Conservation (phyloP, 345 rosid genomes). For the Heritiera fomes region DNA sequence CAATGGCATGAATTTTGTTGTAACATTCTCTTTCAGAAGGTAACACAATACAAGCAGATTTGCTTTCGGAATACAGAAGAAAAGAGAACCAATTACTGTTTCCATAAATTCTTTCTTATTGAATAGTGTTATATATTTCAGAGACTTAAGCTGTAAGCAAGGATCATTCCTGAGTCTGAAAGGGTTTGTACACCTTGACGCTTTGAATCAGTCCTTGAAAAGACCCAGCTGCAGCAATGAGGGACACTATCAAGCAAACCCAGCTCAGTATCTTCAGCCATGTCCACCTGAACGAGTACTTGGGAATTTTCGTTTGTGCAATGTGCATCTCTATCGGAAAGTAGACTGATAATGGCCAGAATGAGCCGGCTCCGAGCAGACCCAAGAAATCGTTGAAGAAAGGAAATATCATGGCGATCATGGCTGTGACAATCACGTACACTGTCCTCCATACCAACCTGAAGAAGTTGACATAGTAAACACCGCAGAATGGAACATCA, state of each 20-base stretch:
- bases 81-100: slow-evolving; percentile 20
- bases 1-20: neutral
- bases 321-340: slow-evolving; percentile 90
- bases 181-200: slow-evolving; percentile 71
- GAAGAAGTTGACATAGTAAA: slow-evolving; percentile 51
- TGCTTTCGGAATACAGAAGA: neutral
- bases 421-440: slow-evolving; percentile 60
- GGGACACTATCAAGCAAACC: slow-evolving; percentile 61
- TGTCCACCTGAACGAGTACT: slow-evolving; percentile 62
- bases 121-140: slow-evolving; percentile 11
- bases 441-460: slow-evolving; percentile 73
- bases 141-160: neutral
- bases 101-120: slow-evolving; percentile 3
- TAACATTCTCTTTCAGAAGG: neutral
- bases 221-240: slow-evolving; percentile 74
- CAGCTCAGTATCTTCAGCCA: slow-evolving; percentile 58
- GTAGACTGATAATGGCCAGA: slow-evolving; percentile 89
- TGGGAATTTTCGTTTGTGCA: slow-evolving; percentile 44
- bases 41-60: slow-evolving; percentile 10
- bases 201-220: slow-evolving; percentile 56
- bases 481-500: slow-evolving; percentile 43
- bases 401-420: slow-evolving; percentile 81
- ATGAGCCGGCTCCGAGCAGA: slow-evolving; percentile 69
- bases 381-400: slow-evolving; percentile 89
- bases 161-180: slow-evolving; percentile 29